Percentiles rank a stretch among this genome's conserved stretches.
Conservation (phyloP, 495 filamentous ascomycete species). For the Terfezia claveryi region DNA sequence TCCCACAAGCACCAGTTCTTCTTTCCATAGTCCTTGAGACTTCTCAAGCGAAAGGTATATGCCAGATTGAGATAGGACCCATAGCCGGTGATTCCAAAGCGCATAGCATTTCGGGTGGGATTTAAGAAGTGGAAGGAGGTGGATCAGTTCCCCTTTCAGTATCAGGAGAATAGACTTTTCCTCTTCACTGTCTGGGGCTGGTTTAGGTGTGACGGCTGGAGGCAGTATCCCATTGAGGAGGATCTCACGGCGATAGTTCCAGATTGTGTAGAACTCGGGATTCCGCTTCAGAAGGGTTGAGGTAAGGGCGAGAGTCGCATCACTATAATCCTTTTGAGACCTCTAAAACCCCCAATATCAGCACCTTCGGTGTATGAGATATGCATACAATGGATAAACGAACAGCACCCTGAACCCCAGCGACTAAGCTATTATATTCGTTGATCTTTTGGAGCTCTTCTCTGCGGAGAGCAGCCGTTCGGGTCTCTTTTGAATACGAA, state of each 20-base stretch:
- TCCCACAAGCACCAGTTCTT: conserved; percentile 54
- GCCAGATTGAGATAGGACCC: conserved; percentile 35
- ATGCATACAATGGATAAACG: background rate
- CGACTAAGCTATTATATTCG: conserved; percentile 52
- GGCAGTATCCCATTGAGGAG: conserved; percentile 26
- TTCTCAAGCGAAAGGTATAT: conserved; percentile 25
- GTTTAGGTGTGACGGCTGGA: conserved; percentile 21
- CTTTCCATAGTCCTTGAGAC: conserved; percentile 52
- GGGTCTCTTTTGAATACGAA: conserved; percentile 30
- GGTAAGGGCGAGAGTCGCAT: conserved; percentile 48
- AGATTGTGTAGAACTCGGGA: conserved; percentile 95
- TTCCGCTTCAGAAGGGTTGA: conserved; percentile 64
- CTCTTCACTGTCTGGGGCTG: conserved; percentile 13
- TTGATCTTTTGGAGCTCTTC: conserved; percentile 57
- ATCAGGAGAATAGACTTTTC: conserved; percentile 2
- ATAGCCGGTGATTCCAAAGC: conserved; percentile 95
- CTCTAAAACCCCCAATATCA: background rate
- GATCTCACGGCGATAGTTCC: conserved; percentile 69
- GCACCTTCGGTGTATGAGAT: background rate
- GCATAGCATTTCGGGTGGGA: conserved; percentile 95
- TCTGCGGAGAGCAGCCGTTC: conserved; percentile 41
- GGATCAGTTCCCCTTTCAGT: conserved; percentile 9
- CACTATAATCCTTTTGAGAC: conserved; percentile 21
- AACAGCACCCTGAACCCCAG: conserved; percentile 39
- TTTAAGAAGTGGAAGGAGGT: conserved; percentile 54